Percentiles rank a stretch among this genome's conserved stretches.
Conservation (phyloP, 2,329 filamentous ascomycete species). For the Colletotrichum godetiae region DNA sequence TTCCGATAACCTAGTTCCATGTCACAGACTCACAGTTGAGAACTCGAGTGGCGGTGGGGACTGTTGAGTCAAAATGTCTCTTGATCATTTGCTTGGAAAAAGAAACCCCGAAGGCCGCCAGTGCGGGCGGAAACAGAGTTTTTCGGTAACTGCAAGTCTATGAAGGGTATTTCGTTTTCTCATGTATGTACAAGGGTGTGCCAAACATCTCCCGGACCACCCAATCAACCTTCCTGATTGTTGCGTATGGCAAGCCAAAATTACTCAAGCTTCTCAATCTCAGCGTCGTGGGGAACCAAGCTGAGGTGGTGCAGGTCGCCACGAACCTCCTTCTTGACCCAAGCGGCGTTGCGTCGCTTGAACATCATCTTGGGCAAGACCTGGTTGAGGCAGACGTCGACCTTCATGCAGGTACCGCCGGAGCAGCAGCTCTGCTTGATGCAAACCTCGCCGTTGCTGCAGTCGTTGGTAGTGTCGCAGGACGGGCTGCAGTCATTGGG, state of each 20-base stretch:
- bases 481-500: conserved; percentile 16
- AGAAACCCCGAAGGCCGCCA: conserved; percentile 2
- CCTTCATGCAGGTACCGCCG: conserved; percentile 29
- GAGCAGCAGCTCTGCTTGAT: conserved; percentile 31
- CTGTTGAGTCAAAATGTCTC: background rate
- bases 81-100: background rate
- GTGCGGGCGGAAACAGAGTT: background rate
- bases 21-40: background rate
- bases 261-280: background rate
- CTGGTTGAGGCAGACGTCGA: conserved; percentile 23
- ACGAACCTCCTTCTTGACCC: conserved; percentile 13
- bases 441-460: conserved; percentile 22
- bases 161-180: background rate
- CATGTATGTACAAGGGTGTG: conserved; percentile 7
- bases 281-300: conserved; percentile 14
- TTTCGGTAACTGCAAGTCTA: background rate
- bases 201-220: background rate
- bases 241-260: background rate
- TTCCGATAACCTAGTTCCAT: too few relatives aligned
- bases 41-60: background rate
- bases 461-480: conserved; percentile 23
- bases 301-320: conserved; percentile 12
- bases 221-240: too few relatives aligned
- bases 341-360: conserved; percentile 16
- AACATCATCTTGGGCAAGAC: conserved; percentile 22